Conservation (phyloP, 2,329 filamentous ascomycete species). For the Elsinoe fawcettii region DNA sequence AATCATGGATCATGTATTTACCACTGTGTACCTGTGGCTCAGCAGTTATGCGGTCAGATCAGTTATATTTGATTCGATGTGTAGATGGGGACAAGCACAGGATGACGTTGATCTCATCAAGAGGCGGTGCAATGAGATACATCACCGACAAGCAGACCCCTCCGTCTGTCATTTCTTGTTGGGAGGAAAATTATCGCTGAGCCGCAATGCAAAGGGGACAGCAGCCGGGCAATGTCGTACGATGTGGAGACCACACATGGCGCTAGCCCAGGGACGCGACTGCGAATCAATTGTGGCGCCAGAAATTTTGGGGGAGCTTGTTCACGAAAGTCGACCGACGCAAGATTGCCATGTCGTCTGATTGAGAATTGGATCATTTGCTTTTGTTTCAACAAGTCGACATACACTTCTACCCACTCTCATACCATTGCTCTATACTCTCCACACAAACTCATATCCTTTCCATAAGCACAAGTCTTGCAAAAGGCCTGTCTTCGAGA, state of each 20-base stretch:
- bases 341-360: slow-evolving; percentile 9
- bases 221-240: slow-evolving; percentile 8
- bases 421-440: not conserved
- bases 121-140: not conserved
- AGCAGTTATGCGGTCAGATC: no score
- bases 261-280: slow-evolving; percentile 8
- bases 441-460: not conserved
- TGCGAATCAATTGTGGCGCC: slow-evolving; percentile 9
- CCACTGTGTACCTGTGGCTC: no score
- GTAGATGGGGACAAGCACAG: no score
- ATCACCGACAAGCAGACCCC: not conserved
- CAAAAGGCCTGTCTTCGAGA: not conserved
- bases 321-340: not conserved
- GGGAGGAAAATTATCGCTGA: not conserved
- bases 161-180: not conserved
- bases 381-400: slow-evolving; percentile 2
- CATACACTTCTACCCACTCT: not conserved
- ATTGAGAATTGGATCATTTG: not conserved
- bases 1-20: no score
- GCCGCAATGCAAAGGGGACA: not conserved
- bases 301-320: slow-evolving; percentile 4
- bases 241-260: slow-evolving; percentile 2
- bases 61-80: no score
- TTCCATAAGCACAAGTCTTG: not conserved
- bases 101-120: not conserved